These are phyloP conservation scores for Parsonsia alboflavescens DNA, from an alignment of 257 asterid genomes.

Conservation along the genomic window DNA sequence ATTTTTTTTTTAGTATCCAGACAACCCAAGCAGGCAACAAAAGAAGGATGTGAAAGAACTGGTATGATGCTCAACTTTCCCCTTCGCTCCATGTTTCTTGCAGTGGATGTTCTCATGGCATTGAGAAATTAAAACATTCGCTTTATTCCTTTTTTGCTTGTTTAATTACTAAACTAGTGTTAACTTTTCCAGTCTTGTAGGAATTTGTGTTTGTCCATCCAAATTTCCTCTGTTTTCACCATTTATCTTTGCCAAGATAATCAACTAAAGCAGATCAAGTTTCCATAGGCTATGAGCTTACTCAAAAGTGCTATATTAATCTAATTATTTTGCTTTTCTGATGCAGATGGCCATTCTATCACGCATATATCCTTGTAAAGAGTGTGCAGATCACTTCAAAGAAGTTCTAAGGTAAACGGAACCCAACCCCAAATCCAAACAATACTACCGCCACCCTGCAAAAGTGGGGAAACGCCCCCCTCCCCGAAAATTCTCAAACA, in stretches of 20 bases:
- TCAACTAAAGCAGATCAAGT: background rate
- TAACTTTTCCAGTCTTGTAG: background rate
- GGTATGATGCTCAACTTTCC: slow-evolving; percentile 43
- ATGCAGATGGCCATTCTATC: slow-evolving; percentile 82
- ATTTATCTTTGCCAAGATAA: background rate
- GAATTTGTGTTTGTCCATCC: background rate
- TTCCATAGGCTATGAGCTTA: too few species aligned
- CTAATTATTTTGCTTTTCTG: slow-evolving; percentile 17
- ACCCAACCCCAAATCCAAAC: background rate
- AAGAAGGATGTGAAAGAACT: slow-evolving; percentile 91
- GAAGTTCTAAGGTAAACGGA: slow-evolving; percentile 64
- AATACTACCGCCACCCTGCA: background rate
- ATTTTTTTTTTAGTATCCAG: slow-evolving; percentile 58
- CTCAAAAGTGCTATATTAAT: background rate
- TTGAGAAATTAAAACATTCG: background rate
- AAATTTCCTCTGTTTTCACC: background rate
- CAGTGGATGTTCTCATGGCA: background rate
- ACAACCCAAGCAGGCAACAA: slow-evolving; percentile 92
- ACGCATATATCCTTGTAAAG: slow-evolving; percentile 89
- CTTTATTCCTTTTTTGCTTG: background rate
- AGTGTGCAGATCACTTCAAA: slow-evolving; percentile 96
- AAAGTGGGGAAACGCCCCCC: background rate
- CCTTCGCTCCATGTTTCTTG: background rate
- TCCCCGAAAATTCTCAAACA: background rate
- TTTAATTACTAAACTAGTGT: background rate